Percentiles rank a stretch among this genome's conserved stretches.
phyloP scores from a whole-genome alignment of 441 rosid genomes.

The Biscutella laevigata region DNA sequence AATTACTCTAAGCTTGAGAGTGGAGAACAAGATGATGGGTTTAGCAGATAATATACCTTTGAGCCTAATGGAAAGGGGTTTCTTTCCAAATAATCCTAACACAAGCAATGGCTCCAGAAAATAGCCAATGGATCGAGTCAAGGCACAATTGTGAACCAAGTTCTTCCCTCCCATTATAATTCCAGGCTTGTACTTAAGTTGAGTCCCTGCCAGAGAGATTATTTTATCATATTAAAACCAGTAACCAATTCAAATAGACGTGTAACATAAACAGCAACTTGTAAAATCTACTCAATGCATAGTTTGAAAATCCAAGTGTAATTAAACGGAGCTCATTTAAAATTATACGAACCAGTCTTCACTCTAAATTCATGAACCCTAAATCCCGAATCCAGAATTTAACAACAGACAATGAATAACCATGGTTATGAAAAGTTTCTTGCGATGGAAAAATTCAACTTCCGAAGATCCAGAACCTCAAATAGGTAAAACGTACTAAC shows the following conservation, averaged over 20 bases:
- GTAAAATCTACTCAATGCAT: not conserved
- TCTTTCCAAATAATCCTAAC: constrained; percentile 66
- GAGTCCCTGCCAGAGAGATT: constrained; percentile 42
- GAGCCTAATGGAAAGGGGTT: constrained; percentile 54
- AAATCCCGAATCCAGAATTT: too few relatives aligned
- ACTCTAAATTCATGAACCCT: not conserved
- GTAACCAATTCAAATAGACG: not conserved
- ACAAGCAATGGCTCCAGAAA: constrained; percentile 73
- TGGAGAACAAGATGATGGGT: too few relatives aligned
- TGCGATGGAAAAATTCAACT: too few relatives aligned
- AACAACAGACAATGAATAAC: too few relatives aligned
- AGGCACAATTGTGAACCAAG: constrained; percentile 57
- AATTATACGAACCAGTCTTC: not conserved
- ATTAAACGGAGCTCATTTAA: not conserved
- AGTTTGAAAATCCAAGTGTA: not conserved
- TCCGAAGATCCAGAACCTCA: too few relatives aligned
- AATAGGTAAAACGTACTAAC: too few relatives aligned
- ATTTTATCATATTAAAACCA: not conserved
- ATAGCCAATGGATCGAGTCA: constrained; percentile 69
- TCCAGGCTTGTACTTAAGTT: constrained; percentile 70
- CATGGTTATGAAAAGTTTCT: too few relatives aligned
- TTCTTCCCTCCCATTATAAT: constrained; percentile 65
- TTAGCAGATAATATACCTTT: constrained; percentile 55
- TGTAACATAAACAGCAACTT: too few relatives aligned
- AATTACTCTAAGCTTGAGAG: too few relatives aligned